A percentile compares a stretch with the other conserved stretches of the same genome.
Conservation (phyloP, 257 asterid genomes). For the Solanum chmielewskii region DNA sequence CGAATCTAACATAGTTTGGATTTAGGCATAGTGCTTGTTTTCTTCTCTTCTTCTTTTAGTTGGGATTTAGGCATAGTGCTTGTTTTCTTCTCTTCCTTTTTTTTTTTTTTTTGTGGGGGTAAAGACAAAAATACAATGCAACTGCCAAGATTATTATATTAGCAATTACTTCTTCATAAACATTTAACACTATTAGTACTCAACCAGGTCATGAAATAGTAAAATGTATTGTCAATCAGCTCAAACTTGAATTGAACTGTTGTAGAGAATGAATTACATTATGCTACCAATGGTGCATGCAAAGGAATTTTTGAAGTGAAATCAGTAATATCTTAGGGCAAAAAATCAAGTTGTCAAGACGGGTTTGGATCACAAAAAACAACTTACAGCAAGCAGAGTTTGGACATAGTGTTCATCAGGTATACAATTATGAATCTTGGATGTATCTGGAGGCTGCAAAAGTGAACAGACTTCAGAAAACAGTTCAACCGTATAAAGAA, state of each 20-base stretch:
- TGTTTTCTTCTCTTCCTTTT: too few relatives aligned
- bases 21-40: background rate
- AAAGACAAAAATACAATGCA: background rate
- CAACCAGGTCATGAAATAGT: background rate
- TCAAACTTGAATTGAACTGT: background rate
- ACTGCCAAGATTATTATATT: background rate
- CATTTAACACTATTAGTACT: background rate
- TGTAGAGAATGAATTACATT: background rate
- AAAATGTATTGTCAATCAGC: background rate
- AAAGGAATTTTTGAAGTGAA: background rate
- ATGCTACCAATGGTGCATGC: background rate
- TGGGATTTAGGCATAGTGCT: too few relatives aligned
- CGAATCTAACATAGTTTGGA: background rate
- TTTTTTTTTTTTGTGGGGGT: background rate
- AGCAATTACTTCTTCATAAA: background rate
- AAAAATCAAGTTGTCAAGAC: background rate
- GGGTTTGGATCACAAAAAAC: background rate
- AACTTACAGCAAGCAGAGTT: conserved; percentile 82
- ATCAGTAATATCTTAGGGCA: background rate
- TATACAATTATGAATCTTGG: conserved; percentile 88
- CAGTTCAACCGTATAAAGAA: background rate
- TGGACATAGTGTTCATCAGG: conserved; percentile 99
- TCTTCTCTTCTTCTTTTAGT: background rate
- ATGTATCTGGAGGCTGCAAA: conserved; percentile 68
- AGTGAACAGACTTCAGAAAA: background rate